These are phyloP conservation scores for Beauveria caledonica DNA, from an alignment of 2,329 filamentous ascomycete species.

Conservation along the genomic window DNA sequence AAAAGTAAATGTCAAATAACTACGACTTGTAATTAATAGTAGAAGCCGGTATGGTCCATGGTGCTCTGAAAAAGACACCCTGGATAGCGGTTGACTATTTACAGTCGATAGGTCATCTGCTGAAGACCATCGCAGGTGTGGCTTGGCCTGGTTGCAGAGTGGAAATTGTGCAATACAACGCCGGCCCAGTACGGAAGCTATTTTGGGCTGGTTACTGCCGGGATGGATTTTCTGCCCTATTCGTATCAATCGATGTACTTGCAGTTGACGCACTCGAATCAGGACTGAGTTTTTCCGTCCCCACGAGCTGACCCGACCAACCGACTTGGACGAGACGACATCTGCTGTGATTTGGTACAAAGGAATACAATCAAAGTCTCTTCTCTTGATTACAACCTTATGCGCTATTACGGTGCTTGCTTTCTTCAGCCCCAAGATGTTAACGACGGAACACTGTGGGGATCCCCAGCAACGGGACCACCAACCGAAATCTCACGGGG, in stretches of 20 bases:
- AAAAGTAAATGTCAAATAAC: too few species aligned
- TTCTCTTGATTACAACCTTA: too few species aligned
- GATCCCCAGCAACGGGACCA: background rate
- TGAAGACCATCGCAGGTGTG: background rate
- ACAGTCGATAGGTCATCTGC: too few species aligned
- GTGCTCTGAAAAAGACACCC: too few species aligned
- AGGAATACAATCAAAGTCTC: too few species aligned
- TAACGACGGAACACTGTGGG: background rate
- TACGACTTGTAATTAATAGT: too few species aligned
- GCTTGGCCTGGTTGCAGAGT: background rate
- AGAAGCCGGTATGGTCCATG: too few species aligned
- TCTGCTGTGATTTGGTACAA: too few species aligned
- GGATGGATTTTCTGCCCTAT: background rate
- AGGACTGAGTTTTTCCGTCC: background rate
- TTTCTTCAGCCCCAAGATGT: background rate
- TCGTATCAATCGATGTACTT: too few species aligned
- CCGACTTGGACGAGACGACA: too few species aligned
- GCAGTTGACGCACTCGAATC: too few species aligned
- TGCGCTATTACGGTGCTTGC: background rate
- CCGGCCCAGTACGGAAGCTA: background rate
- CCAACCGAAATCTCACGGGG: conserved; percentile 3
- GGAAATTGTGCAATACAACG: conserved; percentile 7
- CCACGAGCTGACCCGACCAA: background rate
- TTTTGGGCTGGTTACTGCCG: background rate
- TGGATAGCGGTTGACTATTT: too few species aligned